Evolutionary conservation across 768 basidiomycete species (phyloP), one percentile per base, ranked within the genome.

Genomic region (Tylopilus cervinicoccineus): DNA sequence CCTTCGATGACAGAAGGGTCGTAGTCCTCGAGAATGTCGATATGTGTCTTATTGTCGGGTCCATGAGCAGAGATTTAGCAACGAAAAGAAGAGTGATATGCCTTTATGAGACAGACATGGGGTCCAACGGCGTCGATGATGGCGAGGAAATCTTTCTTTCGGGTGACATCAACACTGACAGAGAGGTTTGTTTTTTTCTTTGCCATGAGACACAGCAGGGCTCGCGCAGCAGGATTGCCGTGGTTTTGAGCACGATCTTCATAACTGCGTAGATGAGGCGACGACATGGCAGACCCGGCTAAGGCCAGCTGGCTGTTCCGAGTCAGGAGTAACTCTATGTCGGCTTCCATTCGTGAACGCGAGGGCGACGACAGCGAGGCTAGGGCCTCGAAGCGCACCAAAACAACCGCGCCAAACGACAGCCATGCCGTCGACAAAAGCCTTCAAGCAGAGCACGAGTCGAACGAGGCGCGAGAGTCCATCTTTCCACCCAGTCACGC

Each of bases 1-100:
- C 76, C 74, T 34, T 80, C 72, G 47, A 94, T 80, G 38, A 97
- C 69, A 7, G 76, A 77, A 10, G 72, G 67, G 38, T 93, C 81
- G 66, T 93, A 98, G 70, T 98, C 93, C 57, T 93, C 86, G 48
- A 99, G 76, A 56, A 99, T 88, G 67, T 99, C 96, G 55, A 97
- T 79, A 62, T 99, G 96, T 0, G 96, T 98, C 96, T 98, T 73
- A 53, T 59, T 43, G 46, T 52, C 38, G 43, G 59, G 58, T 48
- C 55, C 38, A 58, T 64, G 40, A 69, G 62, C 55, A 62, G 48
- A 17, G 49, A 23, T 19, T 37, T 31, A 31, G 47, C 14, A 34
- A 41, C 42, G 42, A 38, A 36, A 47, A 42, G 52, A 48, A 45
- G 47, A 52, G 40, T 12, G 28, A 43, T 46, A 70, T 80, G 76